Evolutionary conservation across 2,329 filamentous ascomycete genomes (phyloP), one percentile per base, ranked within the genome.

Genomic region (Xylariaceae sp.): DNA sequence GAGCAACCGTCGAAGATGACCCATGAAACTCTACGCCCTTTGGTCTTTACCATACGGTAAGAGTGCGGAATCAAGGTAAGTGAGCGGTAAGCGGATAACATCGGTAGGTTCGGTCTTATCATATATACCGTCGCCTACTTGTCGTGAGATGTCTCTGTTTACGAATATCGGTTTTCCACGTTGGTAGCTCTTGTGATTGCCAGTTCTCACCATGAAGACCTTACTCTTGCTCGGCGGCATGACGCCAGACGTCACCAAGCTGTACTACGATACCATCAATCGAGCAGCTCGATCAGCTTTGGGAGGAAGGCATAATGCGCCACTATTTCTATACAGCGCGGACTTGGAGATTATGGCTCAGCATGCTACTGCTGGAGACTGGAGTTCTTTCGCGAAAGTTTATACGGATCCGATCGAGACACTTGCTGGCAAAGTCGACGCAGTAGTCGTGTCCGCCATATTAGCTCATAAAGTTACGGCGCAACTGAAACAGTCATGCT

Each of bases 201-300:
- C 22, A 28, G 22, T 10, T 38, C 34, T 45, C 48, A 31, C 17
- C 16, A 50, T 50, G 48, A 45, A 14, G 34, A 44, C 41, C 14
- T 22, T 50, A 17, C 42, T 50, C 31, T 44, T 51, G 13, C 48
- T 51, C 11, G 48, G 48, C 28, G 48, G 48, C n/a, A 51, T 51
- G 48, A 51, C 48, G 48, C 48, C 48, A 18, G 48, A 51, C 17
- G 48, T 46, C 22, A 51, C 48, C 42, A 46, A 38, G 18, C 42
- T 51, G 28, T 51, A 51, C 43, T 51, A 51, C 43, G 48, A 51
- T 42, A 19, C 41, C 42, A 45, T 46, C 43, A 51, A 51, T 42
- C 48, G 48, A 22, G 17, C 43, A 1, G 38, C 48, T 33, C 48
- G 48, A 33, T 19, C 36, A 17, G 48, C 48, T 34, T 31, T 51